Evolutionary conservation across 2,329 filamentous ascomycete species (phyloP).

Genomic region (Zymoseptoria pseudotritici): DNA sequence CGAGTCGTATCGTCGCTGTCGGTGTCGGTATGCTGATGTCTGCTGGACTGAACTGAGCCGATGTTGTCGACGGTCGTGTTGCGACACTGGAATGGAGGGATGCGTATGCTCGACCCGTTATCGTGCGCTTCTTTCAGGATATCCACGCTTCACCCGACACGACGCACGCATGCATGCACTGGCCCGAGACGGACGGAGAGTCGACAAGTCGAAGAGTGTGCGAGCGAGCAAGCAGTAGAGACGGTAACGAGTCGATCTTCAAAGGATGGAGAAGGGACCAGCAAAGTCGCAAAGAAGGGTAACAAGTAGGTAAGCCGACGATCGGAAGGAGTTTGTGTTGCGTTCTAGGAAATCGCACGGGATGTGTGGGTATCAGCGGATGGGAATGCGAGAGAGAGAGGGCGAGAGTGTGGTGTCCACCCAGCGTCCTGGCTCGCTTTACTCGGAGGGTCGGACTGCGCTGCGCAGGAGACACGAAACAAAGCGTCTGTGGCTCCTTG

Average conservation of each 20-base stretch:
- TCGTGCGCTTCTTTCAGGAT: background rate
- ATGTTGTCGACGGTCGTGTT: background rate
- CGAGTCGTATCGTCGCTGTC: background rate
- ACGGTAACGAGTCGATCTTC: slow-evolving; percentile 6
- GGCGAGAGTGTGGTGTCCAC: slow-evolving; percentile 1
- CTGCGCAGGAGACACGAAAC: background rate
- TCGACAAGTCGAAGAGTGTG: slow-evolving; percentile 2
- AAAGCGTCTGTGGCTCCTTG: background rate
- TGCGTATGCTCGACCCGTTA: slow-evolving; percentile 1
- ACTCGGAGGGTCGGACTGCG: slow-evolving; percentile 25
- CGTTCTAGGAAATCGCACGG: background rate
- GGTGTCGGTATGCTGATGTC: background rate
- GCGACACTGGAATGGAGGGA: slow-evolving; percentile 1
- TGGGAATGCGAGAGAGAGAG: background rate
- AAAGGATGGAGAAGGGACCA: background rate
- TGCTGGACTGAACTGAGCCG: background rate
- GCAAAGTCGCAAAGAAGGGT: background rate
- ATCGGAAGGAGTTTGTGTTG: background rate
- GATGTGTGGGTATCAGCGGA: background rate
- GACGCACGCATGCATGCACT: slow-evolving; percentile 17
- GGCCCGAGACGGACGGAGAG: slow-evolving; percentile 7
- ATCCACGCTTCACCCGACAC: background rate
- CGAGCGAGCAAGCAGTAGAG: background rate
- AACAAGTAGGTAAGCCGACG: background rate
- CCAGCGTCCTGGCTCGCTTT: slow-evolving; percentile 16